Evolutionary conservation across 352 stramenopile species (phyloP), one percentile per base, ranked within the genome.

Genomic region (Pythium dissotocum): DNA sequence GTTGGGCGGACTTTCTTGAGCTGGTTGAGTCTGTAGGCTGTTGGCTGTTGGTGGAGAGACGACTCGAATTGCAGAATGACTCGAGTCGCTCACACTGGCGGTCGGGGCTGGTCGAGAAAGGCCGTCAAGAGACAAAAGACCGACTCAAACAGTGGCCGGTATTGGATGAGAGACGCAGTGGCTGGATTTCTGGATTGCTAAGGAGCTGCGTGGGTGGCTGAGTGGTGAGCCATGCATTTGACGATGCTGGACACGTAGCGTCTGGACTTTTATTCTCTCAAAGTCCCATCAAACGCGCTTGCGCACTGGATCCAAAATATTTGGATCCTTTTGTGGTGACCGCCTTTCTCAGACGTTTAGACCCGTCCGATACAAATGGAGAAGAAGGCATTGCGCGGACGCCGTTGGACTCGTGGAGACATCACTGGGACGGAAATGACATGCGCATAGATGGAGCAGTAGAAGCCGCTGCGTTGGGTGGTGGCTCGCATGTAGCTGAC

Each of bases 231-330:
- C 57, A 62, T 18, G n/a, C 1, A 0, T 32, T 54, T 64, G 44
- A 64, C 48, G 26, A 14, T 12, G 16, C 35, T 30, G 26, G 26
- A 35, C 36, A 54, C 14, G 55, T 57, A 38, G 71, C 21, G 70
- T 63, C 70, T 53, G 61, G 36, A 73, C 53, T 26, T 77, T 79
- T 59, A 54, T 74, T 24, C 61, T 58, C 33, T 24, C 65, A 10
- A 10, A 32, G 24, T 49, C 42, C 42, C 42, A 49, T 49, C 42
- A 49, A 49, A 49, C 3, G 42, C 42, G 18, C 42, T 26, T 10
- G 16, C 42, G 18, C 14, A 49, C 42, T 49, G 42, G 42, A 49
- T 49, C 24, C 42, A 49, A 49, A 26, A 26, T 30, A 30, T n/a
- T 49, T 26, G 42, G 42, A 49, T 49, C 42, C 28, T 30, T 26